Base-by-base conservation (phyloP, 805 yeast genomes). In the Lachancea kluyveri region DNA sequence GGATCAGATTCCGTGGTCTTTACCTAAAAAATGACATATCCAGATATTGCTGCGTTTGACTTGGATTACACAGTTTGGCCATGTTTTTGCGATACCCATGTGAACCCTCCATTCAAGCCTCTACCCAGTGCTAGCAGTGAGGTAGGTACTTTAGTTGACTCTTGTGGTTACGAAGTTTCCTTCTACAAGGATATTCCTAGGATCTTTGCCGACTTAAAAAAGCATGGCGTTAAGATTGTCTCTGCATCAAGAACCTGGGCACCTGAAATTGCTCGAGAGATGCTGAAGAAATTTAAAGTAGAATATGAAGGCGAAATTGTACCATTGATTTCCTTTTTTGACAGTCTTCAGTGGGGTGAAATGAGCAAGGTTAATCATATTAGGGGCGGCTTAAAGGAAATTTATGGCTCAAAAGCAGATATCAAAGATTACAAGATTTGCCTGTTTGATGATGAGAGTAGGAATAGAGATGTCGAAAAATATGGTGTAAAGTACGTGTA, bases 201-300 rank as follows among this genome's bases (percentile, higher is more conserved):
- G 9, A 79, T 86, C 7, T 57, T 86, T 10, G 46, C 52, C 8
- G 78, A 74, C 34, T 57, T 86, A 34, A 56, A 58, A 18, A 57
- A 57, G 1, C 58, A 72, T 12, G 62, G 52, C 4, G 76, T 78
- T 6, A 57, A 53, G 20, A 67, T 83, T 1, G 68, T 79, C 17
- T 76, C 79, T 3, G 95, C 95, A 0, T 79, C 90, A 16, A 64
- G 95, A 43, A 86, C 96, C 0, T 72, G 74, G 39, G 73, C 85
- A 1, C 94, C 95, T 0, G 64, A 70, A n/a, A 61, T 80, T n/a
- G 95, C 95, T 2, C 65, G 65, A 41, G 72, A 74, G 33, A 55
- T 86, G 48, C 57, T 85, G 31, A 61, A 67, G 6, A 53, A 67
- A 35, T 64, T 81, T 21, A 64, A 68, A 21, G 57, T 85, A 1